A percentile compares a stretch with the other conserved stretches of the same genome.
These are phyloP conservation scores for Moniliella sp. DNA, from an alignment of 1,284 basidiomycete species.

Conservation along the genomic window DNA sequence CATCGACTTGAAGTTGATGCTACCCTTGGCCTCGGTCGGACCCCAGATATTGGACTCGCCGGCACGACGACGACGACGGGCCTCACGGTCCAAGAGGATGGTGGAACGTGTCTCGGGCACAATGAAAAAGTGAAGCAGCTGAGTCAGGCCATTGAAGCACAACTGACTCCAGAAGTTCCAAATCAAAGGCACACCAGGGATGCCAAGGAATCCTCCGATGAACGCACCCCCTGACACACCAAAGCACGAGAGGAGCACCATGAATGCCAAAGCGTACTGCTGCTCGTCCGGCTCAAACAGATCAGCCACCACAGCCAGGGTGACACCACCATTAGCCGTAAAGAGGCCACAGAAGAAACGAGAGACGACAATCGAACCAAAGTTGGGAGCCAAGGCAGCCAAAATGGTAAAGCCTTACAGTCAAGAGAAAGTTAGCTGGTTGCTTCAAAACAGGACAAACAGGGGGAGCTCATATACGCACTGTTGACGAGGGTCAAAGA, in stretches of 20 bases:
- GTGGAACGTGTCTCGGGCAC: conserved; percentile 36
- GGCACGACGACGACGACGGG: conserved; percentile 28
- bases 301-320: conserved; percentile 35
- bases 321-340: conserved; percentile 35
- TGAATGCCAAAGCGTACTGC: conserved; percentile 28
- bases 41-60: conserved; percentile 34
- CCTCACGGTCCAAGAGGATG: conserved; percentile 35
- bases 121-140: conserved; percentile 29
- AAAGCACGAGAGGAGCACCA: conserved; percentile 29
- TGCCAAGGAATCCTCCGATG: conserved; percentile 22
- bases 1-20: conserved; percentile 32
- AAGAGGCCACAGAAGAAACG: conserved; percentile 31
- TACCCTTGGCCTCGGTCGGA: conserved; percentile 31
- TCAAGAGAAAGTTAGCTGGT: no score
- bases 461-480: conserved; percentile 25
- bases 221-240: conserved; percentile 22
- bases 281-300: conserved; percentile 30
- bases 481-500: conserved; percentile 32
- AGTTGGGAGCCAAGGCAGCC: conserved; percentile 28
- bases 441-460: no score
- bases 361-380: conserved; percentile 21
- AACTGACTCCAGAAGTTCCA: conserved; percentile 37
- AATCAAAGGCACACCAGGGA: conserved; percentile 5
- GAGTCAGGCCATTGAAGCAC: conserved; percentile 35
- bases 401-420: no score